phyloP scores from a whole-genome alignment of 129 eudicot species.

The Rutidosis leptorrhynchoides region DNA sequence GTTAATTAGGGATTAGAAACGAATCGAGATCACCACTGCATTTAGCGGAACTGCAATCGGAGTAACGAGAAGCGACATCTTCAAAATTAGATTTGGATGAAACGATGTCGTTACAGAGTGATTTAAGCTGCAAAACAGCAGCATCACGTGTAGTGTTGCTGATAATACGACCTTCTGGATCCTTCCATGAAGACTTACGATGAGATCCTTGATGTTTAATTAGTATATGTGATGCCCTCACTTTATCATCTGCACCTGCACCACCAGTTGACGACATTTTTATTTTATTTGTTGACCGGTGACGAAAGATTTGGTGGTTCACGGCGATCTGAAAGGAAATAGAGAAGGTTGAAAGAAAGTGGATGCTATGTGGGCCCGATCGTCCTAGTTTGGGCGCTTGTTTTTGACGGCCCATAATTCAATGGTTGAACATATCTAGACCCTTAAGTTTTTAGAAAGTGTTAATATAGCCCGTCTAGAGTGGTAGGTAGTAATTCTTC shows the following conservation, averaged over 20 bases:
- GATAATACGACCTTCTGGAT: slow-evolving; percentile 82
- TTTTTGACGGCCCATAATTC: too few species aligned
- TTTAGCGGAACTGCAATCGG: slow-evolving; percentile 96
- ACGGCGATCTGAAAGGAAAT: too few species aligned
- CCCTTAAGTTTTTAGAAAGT: too few species aligned
- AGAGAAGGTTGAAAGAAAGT: too few species aligned
- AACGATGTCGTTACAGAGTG: slow-evolving; percentile 68
- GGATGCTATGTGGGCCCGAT: too few species aligned
- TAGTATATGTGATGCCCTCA: slow-evolving; percentile 84
- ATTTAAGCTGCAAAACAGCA: slow-evolving; percentile 73
- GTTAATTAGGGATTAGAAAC: neutral
- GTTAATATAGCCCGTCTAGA: too few species aligned
- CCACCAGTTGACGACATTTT: neutral
- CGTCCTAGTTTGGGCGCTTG: too few species aligned
- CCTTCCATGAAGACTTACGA: slow-evolving; percentile 95
- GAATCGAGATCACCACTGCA: slow-evolving; percentile 97
- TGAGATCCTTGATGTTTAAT: slow-evolving; percentile 96
- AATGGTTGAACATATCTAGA: too few species aligned
- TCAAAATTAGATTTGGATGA: slow-evolving; percentile 63
- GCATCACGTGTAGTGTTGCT: slow-evolving; percentile 66
- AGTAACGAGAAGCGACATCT: slow-evolving; percentile 64
- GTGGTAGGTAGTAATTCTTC: too few species aligned
- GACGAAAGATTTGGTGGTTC: too few species aligned
- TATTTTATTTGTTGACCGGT: neutral
- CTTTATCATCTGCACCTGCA: slow-evolving; percentile 36